These are phyloP conservation scores for Astrephomene gubernaculifera DNA, from an alignment of 139 green algal species.

Conservation along the genomic window DNA sequence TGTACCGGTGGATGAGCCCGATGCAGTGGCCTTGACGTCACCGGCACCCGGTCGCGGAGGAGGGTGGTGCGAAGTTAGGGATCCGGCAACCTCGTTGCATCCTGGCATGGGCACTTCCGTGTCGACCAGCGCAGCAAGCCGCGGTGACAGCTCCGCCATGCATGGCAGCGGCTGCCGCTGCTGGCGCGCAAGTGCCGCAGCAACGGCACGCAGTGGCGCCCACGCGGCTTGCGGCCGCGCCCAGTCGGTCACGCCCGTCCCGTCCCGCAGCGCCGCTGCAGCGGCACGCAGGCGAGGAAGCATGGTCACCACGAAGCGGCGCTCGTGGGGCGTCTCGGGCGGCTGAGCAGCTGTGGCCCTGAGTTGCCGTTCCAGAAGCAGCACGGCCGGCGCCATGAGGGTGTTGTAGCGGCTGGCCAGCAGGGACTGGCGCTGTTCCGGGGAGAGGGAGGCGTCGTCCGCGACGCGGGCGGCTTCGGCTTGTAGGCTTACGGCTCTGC, in stretches of 20 bases:
- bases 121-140: constrained; percentile 52
- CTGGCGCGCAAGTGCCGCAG: constrained; percentile 42
- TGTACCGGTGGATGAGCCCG: neutral
- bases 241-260: constrained; percentile 37
- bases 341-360: constrained; percentile 11
- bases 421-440: constrained; percentile 40
- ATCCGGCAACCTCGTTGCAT: neutral
- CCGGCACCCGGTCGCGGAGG: no score
- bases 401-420: constrained; percentile 59
- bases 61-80: no score
- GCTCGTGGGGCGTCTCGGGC: constrained; percentile 54
- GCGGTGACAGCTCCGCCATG: constrained; percentile 60
- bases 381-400: constrained; percentile 64
- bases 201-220: constrained; percentile 60
- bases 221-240: constrained; percentile 34
- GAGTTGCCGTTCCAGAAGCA: constrained; percentile 69
- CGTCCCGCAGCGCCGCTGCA: constrained; percentile 19
- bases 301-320: constrained; percentile 45
- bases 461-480: constrained; percentile 51
- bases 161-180: constrained; percentile 33
- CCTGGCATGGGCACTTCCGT: constrained; percentile 68
- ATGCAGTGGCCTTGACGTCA: neutral
- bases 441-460: constrained; percentile 28
- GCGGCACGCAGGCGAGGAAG: constrained; percentile 51
- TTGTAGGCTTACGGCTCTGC: constrained; percentile 55